Evolutionary conservation across 2,329 filamentous ascomycete species (phyloP).

Genomic region (Colletotrichum sp.): DNA sequence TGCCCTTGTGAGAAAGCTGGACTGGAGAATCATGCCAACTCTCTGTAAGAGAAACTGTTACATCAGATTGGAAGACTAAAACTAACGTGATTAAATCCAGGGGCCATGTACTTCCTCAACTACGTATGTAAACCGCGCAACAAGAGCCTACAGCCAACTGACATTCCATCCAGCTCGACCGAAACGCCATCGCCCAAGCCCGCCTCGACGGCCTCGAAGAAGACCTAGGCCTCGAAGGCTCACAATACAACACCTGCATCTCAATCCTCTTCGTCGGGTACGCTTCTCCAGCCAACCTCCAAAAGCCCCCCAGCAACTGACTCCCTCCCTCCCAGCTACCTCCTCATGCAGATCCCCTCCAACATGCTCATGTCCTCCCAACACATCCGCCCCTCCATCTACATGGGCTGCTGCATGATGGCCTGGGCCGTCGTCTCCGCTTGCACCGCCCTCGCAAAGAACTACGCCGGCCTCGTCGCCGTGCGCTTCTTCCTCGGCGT

Average conservation of each 20-base stretch:
- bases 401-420: conserved; percentile 38
- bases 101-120: conserved; percentile 44
- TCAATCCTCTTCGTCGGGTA: conserved; percentile 57
- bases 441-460: conserved; percentile 44
- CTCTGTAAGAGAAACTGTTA: conserved; percentile 29
- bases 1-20: conserved; percentile 40
- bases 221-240: conserved; percentile 52
- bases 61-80: background rate
- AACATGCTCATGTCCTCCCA: conserved; percentile 48
- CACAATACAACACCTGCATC: conserved; percentile 54
- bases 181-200: conserved; percentile 63
- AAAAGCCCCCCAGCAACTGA: background rate
- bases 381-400: conserved; percentile 34
- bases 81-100: background rate
- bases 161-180: conserved; percentile 40
- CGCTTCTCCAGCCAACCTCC: no score
- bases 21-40: conserved; percentile 43
- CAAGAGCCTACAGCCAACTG: background rate
- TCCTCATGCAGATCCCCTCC: conserved; percentile 51
- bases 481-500: conserved; percentile 48
- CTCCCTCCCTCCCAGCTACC: conserved; percentile 34
- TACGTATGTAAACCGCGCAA: conserved; percentile 28
- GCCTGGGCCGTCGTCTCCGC: conserved; percentile 46
- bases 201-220: conserved; percentile 57
- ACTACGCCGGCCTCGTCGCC: conserved; percentile 46